Evolutionary conservation across 108 stramenopile genomes (phyloP), one percentile per base, ranked within the genome.

Genomic region (Skeletonema grethae): DNA sequence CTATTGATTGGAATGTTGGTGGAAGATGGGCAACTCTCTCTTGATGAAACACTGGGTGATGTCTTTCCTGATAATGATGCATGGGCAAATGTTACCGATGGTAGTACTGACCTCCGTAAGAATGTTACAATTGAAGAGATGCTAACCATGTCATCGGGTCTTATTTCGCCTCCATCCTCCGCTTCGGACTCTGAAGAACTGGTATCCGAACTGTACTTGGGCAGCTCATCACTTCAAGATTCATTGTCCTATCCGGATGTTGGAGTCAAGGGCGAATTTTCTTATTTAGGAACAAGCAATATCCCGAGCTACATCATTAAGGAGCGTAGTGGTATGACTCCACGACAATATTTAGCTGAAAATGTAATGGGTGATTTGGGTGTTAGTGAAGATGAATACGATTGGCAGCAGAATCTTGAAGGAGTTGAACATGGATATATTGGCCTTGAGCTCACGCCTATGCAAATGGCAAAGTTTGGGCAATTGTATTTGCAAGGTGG

Each of bases 391-490:
- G 58, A 72, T 32, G 71, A 58, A 25, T 65, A 65, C 18, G 25
- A 25, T 11, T 72, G 71, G 71, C 13, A 30, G 16, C 13, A 64
- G 22, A 72, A 72, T 53, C 4, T 2, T 28, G 63, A 72, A n/a
- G 71, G 71, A 13, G 11, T 72, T 16, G 63, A 72, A 45, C 4
- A 13, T 24, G 63, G 31, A n/a, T n/a, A n/a, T n/a, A n/a, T n/a
- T n/a, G n/a, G n/a, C n/a, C n/a, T n/a, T n/a, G n/a, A n/a, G 20
- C 7, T 65, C 2, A 72, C 56, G 0, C 64, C 71, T 0, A 28
- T 12, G 0, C 63, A 65, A 28, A 65, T 72, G 71, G 71, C 64
- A 3, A 72, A 60, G 38, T 72, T 72, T 65, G 71, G 71, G 5
- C 71, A 72, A 18, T 35, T 72, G 41, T 60, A 60, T 5, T 32